These are phyloP conservation scores for Emergomyces africanus DNA, from an alignment of 2,329 filamentous ascomycete species.

Conservation along the genomic window DNA sequence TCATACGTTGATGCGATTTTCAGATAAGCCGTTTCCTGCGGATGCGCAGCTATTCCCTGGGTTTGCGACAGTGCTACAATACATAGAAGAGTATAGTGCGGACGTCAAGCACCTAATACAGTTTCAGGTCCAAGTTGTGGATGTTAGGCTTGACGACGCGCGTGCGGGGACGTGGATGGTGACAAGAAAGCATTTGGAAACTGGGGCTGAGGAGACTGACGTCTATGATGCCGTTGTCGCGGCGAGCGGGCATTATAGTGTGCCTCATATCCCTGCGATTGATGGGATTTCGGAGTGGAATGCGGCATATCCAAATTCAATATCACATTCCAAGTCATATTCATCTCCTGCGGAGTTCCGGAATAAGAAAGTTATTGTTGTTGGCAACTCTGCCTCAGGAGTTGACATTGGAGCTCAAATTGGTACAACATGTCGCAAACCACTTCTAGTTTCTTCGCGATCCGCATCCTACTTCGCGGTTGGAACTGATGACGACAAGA, in stretches of 20 bases:
- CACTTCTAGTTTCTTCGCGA: constrained; percentile 52
- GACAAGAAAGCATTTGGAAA: constrained; percentile 39
- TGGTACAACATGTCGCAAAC: constrained; percentile 43
- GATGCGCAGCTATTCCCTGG: constrained; percentile 61
- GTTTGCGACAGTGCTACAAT: constrained; percentile 57
- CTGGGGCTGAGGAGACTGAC: constrained; percentile 27
- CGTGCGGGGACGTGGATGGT: constrained; percentile 46
- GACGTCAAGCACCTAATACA: constrained; percentile 54
- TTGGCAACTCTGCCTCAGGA: constrained; percentile 76
- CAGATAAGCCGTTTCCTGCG: constrained; percentile 52
- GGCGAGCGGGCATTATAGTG: constrained; percentile 62
- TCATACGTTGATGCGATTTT: constrained; percentile 65
- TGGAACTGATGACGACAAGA: constrained; percentile 38
- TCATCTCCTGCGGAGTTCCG: constrained; percentile 50
- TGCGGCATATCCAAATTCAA: constrained; percentile 43
- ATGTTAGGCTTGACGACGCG: constrained; percentile 36
- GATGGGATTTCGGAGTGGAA: constrained; percentile 49
- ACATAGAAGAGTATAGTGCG: constrained; percentile 58
- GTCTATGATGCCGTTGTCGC: constrained; percentile 64
- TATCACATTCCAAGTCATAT: constrained; percentile 71
- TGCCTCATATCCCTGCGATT: constrained; percentile 54
- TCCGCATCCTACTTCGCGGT: constrained; percentile 35
- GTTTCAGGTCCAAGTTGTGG: constrained; percentile 58
- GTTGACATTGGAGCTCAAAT: constrained; percentile 75
- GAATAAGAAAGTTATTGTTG: constrained; percentile 63